Conservation (phyloP, 495 filamentous ascomycete genomes). For the Venustampulla echinocandica region DNA sequence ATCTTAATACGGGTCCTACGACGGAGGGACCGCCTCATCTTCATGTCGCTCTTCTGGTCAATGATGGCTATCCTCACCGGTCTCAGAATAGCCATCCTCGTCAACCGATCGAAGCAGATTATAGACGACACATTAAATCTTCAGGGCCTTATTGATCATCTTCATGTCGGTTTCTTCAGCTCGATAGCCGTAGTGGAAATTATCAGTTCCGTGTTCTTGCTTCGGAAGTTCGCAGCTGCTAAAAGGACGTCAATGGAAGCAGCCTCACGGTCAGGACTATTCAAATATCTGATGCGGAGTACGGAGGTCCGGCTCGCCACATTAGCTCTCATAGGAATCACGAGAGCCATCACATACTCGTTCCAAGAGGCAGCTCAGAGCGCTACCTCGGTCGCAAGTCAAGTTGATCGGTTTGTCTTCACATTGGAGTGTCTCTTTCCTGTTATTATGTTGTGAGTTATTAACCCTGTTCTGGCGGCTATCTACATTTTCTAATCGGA, state of each 20-base stretch:
- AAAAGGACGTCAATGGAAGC: conserved; percentile 1
- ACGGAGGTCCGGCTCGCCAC: conserved; percentile 32
- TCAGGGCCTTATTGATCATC: conserved; percentile 22
- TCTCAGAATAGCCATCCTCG: conserved; percentile 25
- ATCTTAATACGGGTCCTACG: conserved; percentile 27
- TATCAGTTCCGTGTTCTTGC: conserved; percentile 27
- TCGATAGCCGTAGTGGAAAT: conserved; percentile 28
- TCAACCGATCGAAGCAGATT: conserved; percentile 17
- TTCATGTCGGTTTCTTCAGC: conserved; percentile 31
- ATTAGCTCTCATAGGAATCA: conserved; percentile 26
- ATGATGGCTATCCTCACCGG: conserved; percentile 20
- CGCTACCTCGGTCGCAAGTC: conserved; percentile 23
- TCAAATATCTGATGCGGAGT: conserved; percentile 27
- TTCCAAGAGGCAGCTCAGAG: conserved; percentile 27
- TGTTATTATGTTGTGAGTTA: conserved; percentile 27
- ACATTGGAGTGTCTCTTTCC: conserved; percentile 32
- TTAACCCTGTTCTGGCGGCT: not conserved
- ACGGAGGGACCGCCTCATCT: conserved; percentile 15
- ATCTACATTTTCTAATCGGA: not conserved
- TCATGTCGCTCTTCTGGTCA: conserved; percentile 27
- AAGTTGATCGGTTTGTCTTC: conserved; percentile 31
- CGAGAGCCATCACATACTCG: conserved; percentile 29
- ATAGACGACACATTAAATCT: conserved; percentile 4
- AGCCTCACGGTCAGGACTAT: conserved; percentile 16
- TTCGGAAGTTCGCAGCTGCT: conserved; percentile 23